Evolutionary conservation across 2,329 filamentous ascomycete species (phyloP).

Genomic region (Alternaria alternata): DNA sequence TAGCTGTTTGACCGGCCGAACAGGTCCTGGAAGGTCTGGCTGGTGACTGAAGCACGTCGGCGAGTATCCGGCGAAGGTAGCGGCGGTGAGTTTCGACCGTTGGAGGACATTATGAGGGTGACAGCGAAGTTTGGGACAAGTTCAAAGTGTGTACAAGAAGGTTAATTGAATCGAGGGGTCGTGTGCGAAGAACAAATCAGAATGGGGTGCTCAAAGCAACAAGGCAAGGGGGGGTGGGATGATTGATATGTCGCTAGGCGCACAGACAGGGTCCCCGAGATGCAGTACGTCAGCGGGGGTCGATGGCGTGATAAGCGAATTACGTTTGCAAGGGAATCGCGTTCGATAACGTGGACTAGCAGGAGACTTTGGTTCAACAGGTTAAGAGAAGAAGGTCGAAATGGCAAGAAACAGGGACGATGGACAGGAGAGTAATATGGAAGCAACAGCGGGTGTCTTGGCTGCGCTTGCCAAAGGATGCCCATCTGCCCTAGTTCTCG

Average conservation of each 20-base stretch:
- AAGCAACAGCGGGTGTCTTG: slow-evolving; percentile 21
- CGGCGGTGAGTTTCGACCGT: slow-evolving; percentile 52
- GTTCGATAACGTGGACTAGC: slow-evolving; percentile 24
- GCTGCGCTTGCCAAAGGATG: slow-evolving; percentile 21
- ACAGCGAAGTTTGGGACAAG: background rate
- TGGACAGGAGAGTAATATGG: slow-evolving; percentile 38
- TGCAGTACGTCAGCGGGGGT: slow-evolving; percentile 37
- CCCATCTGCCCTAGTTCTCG: slow-evolving; percentile 21
- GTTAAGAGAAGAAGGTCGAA: slow-evolving; percentile 12
- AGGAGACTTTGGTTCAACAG: slow-evolving; percentile 11
- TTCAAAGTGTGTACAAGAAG: slow-evolving; percentile 16
- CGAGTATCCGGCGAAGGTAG: slow-evolving; percentile 47
- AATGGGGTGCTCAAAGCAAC: slow-evolving; percentile 17
- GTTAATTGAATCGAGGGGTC: background rate
- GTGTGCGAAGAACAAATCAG: slow-evolving; percentile 5
- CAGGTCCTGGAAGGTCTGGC: slow-evolving; percentile 59
- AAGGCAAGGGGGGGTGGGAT: slow-evolving; percentile 23
- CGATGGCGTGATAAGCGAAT: slow-evolving; percentile 38
- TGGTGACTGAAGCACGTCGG: slow-evolving; percentile 58
- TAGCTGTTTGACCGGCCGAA: slow-evolving; percentile 53
- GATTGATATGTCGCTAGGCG: slow-evolving; percentile 30
- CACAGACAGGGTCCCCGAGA: slow-evolving; percentile 30
- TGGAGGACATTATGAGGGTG: slow-evolving; percentile 44
- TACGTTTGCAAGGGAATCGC: slow-evolving; percentile 19
- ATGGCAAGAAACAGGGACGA: slow-evolving; percentile 19